A percentile compares a stretch with the other conserved stretches of the same genome.
Conservation (phyloP, 2,329 filamentous ascomycete species). For the Iodosphaeria phyllophila region DNA sequence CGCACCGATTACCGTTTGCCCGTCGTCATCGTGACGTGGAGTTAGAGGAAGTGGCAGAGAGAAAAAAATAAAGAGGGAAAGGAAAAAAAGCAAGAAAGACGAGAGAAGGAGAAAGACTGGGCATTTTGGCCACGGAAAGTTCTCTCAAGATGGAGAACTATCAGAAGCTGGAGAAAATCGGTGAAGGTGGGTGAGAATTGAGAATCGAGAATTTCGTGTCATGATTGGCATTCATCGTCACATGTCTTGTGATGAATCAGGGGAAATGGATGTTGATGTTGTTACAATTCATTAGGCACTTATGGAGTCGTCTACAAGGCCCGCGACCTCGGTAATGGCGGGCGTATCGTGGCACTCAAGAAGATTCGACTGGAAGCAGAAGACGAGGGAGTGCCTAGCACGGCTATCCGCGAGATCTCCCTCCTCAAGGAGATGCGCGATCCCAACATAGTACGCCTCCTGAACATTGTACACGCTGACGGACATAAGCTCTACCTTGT, state of each 20-base stretch:
- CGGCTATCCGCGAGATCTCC: slow-evolving; percentile 85
- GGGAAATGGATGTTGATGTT: too few relatives aligned
- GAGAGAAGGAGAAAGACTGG: too few relatives aligned
- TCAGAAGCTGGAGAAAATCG: slow-evolving; percentile 91
- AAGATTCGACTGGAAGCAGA: slow-evolving; percentile 92
- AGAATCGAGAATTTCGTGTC: too few relatives aligned
- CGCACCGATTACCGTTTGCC: too few relatives aligned
- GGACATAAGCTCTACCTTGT: slow-evolving; percentile 91
- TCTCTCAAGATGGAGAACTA: slow-evolving; percentile 65
- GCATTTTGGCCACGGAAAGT: slow-evolving; percentile 3
- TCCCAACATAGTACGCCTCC: slow-evolving; percentile 69
- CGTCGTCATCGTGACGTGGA: too few relatives aligned
- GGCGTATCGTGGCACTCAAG: slow-evolving; percentile 81
- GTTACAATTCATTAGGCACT: slow-evolving; percentile 40
- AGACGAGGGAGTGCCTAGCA: slow-evolving; percentile 84
- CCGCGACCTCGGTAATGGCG: slow-evolving; percentile 61
- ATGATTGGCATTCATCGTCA: too few relatives aligned
- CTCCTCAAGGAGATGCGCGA: slow-evolving; percentile 90
- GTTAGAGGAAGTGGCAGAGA: too few relatives aligned
- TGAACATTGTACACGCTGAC: slow-evolving; percentile 89
- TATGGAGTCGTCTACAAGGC: slow-evolving; percentile 95
- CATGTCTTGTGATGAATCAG: too few relatives aligned
- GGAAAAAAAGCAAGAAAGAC: too few relatives aligned
- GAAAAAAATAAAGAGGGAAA: too few relatives aligned
- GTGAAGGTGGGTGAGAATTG: slow-evolving; percentile 51